Conservation (phyloP, 768 basidiomycete species). For the Imleria badia region DNA sequence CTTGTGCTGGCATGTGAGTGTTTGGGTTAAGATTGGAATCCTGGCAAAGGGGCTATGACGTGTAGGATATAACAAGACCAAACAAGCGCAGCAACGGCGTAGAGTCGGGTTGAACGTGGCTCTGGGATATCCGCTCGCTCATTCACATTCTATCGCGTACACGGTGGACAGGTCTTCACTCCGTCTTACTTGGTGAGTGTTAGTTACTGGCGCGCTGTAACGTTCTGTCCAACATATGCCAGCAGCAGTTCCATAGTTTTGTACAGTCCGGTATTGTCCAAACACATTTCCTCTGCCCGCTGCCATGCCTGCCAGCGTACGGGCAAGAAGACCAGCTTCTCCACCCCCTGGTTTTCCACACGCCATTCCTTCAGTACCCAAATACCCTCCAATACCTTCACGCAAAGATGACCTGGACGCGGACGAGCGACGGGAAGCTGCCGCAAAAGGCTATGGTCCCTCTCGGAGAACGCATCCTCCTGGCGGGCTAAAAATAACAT, state of each 20-base stretch:
- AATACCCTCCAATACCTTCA: slow-evolving; percentile 56
- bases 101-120: background rate
- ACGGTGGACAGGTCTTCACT: background rate
- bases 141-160: background rate
- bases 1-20: background rate
- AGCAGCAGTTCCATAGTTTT: slow-evolving; percentile 10
- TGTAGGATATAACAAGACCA: slow-evolving; percentile 11
- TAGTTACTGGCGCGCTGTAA: background rate
- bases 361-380: slow-evolving; percentile 37
- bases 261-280: slow-evolving; percentile 23
- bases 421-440: slow-evolving; percentile 67
- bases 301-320: slow-evolving; percentile 48
- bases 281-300: slow-evolving; percentile 2
- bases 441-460: slow-evolving; percentile 61
- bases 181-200: background rate
- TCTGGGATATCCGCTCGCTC: background rate
- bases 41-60: background rate
- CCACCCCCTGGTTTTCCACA: slow-evolving; percentile 52
- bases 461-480: slow-evolving; percentile 45
- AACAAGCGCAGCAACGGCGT: slow-evolving; percentile 10
- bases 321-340: slow-evolving; percentile 68
- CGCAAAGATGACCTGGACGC: slow-evolving; percentile 71
- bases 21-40: background rate
- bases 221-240: background rate
- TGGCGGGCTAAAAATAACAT: slow-evolving; percentile 64